Conservation (phyloP, 129 eudicot species). For the Solidago caesia region DNA sequence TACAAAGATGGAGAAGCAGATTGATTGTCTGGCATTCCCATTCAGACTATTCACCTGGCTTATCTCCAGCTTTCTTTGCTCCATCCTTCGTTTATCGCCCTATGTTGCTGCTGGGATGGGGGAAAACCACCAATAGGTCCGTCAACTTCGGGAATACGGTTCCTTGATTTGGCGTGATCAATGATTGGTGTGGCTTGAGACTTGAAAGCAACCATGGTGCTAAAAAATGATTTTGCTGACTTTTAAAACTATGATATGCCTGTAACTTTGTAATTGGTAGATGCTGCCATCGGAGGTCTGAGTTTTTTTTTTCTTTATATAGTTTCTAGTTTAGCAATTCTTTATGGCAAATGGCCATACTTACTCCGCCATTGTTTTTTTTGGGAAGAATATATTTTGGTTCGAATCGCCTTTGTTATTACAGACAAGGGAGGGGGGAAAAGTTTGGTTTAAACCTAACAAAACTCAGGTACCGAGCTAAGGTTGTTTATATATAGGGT, state of each 20-base stretch:
- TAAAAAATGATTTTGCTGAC: conserved; percentile 25
- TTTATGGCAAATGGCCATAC: conserved; percentile 13
- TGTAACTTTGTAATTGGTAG: conserved; percentile 33
- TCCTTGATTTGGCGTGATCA: conserved; percentile 27
- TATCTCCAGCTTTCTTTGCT: conserved; percentile 8
- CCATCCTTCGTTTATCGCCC: conserved; percentile 14
- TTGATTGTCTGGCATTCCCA: conserved; percentile 5
- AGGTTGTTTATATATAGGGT: too few species aligned
- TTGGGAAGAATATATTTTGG: too few species aligned
- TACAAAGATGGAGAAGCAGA: conserved; percentile 34
- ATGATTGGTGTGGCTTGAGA: conserved; percentile 21
- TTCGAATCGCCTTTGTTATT: too few species aligned
- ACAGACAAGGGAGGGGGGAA: too few species aligned
- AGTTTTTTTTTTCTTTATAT: background rate
- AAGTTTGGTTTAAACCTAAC: too few species aligned
- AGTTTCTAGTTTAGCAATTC: background rate
- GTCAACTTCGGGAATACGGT: conserved; percentile 15
- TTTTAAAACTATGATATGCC: conserved; percentile 15
- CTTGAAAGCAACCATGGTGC: conserved; percentile 20
- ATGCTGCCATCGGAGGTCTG: background rate
- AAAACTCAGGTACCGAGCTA: too few species aligned
- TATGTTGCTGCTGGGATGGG: background rate
- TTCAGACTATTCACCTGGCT: background rate
- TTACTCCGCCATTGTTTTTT: too few species aligned
- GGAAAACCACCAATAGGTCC: conserved; percentile 18